phyloP scores from a whole-genome alignment of 371 early-diverging fungal genomes.

The Cokeromyces recurvatus region DNA sequence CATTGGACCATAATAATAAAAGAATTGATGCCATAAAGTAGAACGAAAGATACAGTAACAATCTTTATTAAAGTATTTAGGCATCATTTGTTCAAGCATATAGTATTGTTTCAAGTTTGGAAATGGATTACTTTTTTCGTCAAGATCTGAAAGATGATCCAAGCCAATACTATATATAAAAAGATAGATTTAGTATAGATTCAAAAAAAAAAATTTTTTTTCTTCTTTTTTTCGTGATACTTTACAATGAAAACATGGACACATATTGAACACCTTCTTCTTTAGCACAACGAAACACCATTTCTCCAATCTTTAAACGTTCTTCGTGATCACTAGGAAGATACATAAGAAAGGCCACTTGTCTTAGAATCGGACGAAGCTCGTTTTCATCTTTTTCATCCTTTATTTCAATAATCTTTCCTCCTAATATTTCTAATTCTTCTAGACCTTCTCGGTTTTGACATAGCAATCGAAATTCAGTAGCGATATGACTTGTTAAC shows the following conservation, averaged over 20 bases:
- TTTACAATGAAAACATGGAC: constrained; percentile 13
- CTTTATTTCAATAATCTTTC: constrained; percentile 8
- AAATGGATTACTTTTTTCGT: background rate
- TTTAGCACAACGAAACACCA: constrained; percentile 6
- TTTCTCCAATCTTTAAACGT: constrained; percentile 4
- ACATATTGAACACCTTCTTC: constrained; percentile 13
- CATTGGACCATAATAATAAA: constrained; percentile 24
- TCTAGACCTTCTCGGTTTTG: constrained; percentile 9
- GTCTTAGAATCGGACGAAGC: constrained; percentile 1
- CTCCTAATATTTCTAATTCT: constrained; percentile 16
- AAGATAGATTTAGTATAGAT: too few relatives aligned
- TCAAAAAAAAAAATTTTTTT: too few relatives aligned
- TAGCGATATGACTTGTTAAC: background rate
- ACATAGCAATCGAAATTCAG: constrained; percentile 16
- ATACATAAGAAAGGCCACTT: constrained; percentile 8
- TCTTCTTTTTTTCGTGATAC: background rate
- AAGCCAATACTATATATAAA: constrained; percentile 12
- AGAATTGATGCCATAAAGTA: constrained; percentile 18
- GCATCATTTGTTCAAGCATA: constrained; percentile 2
- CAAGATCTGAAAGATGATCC: background rate
- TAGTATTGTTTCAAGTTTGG: background rate
- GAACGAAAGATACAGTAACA: constrained; percentile 11
- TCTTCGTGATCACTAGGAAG: constrained; percentile 11
- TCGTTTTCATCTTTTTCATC: constrained; percentile 4
- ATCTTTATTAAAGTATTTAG: background rate